A percentile compares a stretch with the other conserved stretches of the same genome.
These are phyloP conservation scores for Grigorovia humatica DNA, from an alignment of 805 yeast genomes.

Conservation along the genomic window DNA sequence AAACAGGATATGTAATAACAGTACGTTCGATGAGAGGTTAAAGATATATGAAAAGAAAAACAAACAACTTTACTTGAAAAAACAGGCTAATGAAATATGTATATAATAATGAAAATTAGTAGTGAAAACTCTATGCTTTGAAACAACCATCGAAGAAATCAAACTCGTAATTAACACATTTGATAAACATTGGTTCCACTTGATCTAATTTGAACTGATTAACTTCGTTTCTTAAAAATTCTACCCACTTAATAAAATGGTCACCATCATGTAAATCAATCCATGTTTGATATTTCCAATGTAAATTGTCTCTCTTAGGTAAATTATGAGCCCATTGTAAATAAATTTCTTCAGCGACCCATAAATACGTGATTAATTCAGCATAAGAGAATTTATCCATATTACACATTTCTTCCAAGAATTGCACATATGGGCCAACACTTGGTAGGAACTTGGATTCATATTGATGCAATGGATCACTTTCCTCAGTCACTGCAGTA, in stretches of 20 bases:
- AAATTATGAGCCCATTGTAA: conserved; percentile 41
- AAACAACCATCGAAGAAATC: conserved; percentile 42
- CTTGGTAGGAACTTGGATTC: conserved; percentile 13
- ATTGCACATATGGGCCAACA: conserved; percentile 32
- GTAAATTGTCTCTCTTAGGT: conserved; percentile 25
- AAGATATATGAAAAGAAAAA: conserved; percentile 23
- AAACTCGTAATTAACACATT: conserved; percentile 33
- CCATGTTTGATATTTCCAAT: conserved; percentile 43
- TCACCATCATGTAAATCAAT: conserved; percentile 41
- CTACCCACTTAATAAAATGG: conserved; percentile 39
- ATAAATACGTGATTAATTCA: conserved; percentile 35
- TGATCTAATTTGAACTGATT: conserved; percentile 17
- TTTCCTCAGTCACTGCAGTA: conserved; percentile 7
- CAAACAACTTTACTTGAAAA: no score
- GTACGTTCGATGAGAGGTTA: conserved; percentile 36
- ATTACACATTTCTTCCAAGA: conserved; percentile 25
- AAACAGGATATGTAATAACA: conserved; percentile 52
- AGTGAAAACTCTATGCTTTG: conserved; percentile 10
- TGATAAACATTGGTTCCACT: conserved; percentile 18
- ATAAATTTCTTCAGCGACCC: conserved; percentile 42
- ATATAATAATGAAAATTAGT: conserved; percentile 1
- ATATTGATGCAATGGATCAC: conserved; percentile 8
- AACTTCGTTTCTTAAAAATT: conserved; percentile 36
- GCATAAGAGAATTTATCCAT: conserved; percentile 27
- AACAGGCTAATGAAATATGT: neutral